Percentiles rank a stretch among this genome's conserved stretches.
These are phyloP conservation scores for Kwoniella dendrophila DNA, from an alignment of 768 basidiomycete genomes.

Conservation along the genomic window DNA sequence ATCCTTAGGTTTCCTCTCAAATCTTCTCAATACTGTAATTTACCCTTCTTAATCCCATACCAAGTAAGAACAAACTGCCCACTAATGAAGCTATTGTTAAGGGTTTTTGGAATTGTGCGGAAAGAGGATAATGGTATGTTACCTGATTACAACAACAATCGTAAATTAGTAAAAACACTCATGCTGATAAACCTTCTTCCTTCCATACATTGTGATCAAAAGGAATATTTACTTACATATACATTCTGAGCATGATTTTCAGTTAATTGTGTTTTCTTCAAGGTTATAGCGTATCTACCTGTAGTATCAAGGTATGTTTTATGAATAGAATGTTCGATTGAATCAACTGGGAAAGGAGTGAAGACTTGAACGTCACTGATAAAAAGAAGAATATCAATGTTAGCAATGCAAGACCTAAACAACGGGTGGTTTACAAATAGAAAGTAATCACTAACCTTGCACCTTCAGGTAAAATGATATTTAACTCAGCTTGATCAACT, in stretches of 20 bases:
- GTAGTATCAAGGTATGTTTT: constrained; percentile 87
- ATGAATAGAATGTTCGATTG: constrained; percentile 67
- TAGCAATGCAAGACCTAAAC: not conserved
- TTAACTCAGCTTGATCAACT: constrained; percentile 74
- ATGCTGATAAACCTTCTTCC: not conserved
- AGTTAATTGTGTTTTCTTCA: constrained; percentile 74
- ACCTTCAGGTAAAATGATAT: constrained; percentile 88
- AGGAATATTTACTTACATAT: constrained; percentile 64
- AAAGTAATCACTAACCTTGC: constrained; percentile 69
- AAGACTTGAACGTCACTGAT: constrained; percentile 73
- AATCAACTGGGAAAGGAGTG: constrained; percentile 75
- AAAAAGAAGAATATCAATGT: not conserved
- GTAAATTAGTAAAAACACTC: not conserved
- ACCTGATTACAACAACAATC: constrained; percentile 61
- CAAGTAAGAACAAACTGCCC: constrained; percentile 51
- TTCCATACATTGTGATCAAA: not conserved
- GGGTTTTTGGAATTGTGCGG: constrained; percentile 85
- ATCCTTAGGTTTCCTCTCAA: constrained; percentile 7
- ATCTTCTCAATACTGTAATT: constrained; percentile 60
- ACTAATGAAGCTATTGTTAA: constrained; percentile 67
- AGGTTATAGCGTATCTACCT: constrained; percentile 76
- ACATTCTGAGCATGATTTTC: constrained; percentile 77
- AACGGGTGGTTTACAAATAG: not conserved
- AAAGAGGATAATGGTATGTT: constrained; percentile 77
- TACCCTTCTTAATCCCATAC: constrained; percentile 60